A percentile compares a stretch with the other conserved stretches of the same genome.
phyloP scores from a whole-genome alignment of 305 asterid genomes.

The Fraxinus floribunda region DNA sequence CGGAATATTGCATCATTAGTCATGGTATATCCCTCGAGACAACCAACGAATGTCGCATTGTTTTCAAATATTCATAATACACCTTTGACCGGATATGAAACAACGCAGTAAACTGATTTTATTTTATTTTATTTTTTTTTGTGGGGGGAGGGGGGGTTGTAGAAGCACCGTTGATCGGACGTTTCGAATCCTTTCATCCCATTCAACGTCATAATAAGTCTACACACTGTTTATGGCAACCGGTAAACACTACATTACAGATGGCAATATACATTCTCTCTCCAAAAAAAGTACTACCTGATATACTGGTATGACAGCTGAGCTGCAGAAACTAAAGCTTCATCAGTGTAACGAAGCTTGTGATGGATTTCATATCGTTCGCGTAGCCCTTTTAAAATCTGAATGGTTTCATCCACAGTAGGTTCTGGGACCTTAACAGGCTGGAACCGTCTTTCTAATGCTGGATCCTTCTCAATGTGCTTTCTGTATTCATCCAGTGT shows the following conservation, averaged over 20 bases:
- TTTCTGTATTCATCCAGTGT: conserved; percentile 92
- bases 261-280: background rate
- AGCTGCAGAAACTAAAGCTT: conserved; percentile 85
- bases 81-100: background rate
- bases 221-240: background rate
- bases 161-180: background rate
- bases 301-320: conserved; percentile 88
- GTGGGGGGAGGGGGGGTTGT: no score
- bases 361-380: conserved; percentile 96
- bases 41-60: background rate
- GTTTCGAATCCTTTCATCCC: background rate
- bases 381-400: conserved; percentile 83
- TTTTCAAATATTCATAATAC: background rate
- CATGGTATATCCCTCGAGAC: background rate
- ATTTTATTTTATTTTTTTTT: no score
- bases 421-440: conserved; percentile 99
- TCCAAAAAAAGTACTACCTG: conserved; percentile 45
- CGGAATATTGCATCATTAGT: background rate
- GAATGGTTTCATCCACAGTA: conserved; percentile 87
- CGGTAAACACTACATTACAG: background rate
- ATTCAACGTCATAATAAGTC: background rate
- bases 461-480: conserved; percentile 97
- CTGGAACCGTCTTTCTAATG: conserved; percentile 90
- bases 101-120: background rate
- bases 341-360: conserved; percentile 96